Base-by-base conservation (phyloP, 495 filamentous ascomycete genomes). In the Astrothelium macrocarpum region DNA sequence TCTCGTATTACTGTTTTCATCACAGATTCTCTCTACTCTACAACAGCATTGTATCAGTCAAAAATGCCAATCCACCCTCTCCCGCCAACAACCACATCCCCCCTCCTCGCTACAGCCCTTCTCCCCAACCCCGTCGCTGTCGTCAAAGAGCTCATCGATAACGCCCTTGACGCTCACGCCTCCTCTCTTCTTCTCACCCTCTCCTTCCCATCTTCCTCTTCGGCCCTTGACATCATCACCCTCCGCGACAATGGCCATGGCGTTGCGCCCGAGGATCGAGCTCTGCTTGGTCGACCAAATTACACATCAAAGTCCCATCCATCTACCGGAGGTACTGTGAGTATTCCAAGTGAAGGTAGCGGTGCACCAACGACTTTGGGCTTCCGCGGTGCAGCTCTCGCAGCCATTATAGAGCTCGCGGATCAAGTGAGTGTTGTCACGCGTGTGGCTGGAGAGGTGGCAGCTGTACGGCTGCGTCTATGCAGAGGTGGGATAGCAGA, bases 101-200 rank as follows among this genome's bases (percentile, higher is more conserved):
- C 83, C 42, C 84, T 97, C 59, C 86, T 88, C 61, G 89, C 91
- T 9, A 77, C 85, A 25, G 84, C 90, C 66, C 83, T 81, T 62
- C 84, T 97, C 65, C 83, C 86, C 2, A 85, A 88, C 49, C 80
- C 92, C 7, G 80, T 81, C 46, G 82, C 84, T 2, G 75, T 95
- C 18, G 82, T 95, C 60, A 98, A 98, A 73, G 94, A 98, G 71
- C 82, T 97, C 20, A 67, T 98, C 58, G 93, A 97, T 65, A 97
- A 98, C 72, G 84, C 91, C 28, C 79, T 97, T 16, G 94, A 97
- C 72, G 89, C 92, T 1, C 80, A 80, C 25, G 88, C 92, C 1
- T 85, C 86, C 0, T 82, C 83, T 0, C 77, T 97, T 42, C 80
- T 84, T 29, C 77, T 97, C 39, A 66, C 84, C 87, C 0, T 70